Conservation (phyloP, 208 protist genomes). For the Leishmania martiniquensis region DNA sequence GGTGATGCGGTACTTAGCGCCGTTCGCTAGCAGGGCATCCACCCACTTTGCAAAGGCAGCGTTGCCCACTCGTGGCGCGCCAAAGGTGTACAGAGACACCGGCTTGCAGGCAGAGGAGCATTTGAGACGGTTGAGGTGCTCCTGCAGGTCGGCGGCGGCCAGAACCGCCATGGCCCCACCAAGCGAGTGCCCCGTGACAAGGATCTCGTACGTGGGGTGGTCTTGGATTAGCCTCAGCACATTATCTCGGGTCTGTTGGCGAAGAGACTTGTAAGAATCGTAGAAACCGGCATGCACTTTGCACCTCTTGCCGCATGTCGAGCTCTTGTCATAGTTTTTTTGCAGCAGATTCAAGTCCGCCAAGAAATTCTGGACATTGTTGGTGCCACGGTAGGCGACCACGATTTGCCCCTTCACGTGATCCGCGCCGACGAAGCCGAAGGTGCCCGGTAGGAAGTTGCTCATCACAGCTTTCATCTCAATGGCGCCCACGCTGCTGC, state of each 20-base stretch:
- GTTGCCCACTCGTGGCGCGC: constrained; percentile 60
- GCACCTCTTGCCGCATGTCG: constrained; percentile 18
- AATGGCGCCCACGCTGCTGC: neutral
- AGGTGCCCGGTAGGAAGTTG: neutral
- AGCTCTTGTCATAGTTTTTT: constrained; percentile 29
- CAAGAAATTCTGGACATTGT: constrained; percentile 29
- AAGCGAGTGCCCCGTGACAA: neutral
- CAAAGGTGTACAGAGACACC: constrained; percentile 60
- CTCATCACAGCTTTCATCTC: neutral
- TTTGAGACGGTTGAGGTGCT: neutral
- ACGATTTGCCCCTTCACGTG: constrained; percentile 29
- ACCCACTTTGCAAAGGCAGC: constrained; percentile 36
- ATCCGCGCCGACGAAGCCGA: constrained; percentile 29
- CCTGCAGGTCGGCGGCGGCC: constrained; percentile 7
- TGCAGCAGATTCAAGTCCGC: constrained; percentile 38
- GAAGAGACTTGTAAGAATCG: constrained; percentile 32
- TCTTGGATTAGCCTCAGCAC: neutral
- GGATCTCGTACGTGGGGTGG: constrained; percentile 6
- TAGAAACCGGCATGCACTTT: constrained; percentile 56
- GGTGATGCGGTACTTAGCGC: constrained; percentile 38
- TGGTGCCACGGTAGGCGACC: constrained; percentile 51
- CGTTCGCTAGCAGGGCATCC: constrained; percentile 12
- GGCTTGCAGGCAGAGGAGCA: neutral
- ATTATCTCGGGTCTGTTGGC: neutral
- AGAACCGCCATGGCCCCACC: constrained; percentile 5